Conservation (phyloP, 2,329 filamentous ascomycete genomes). For the Phoma sp. region DNA sequence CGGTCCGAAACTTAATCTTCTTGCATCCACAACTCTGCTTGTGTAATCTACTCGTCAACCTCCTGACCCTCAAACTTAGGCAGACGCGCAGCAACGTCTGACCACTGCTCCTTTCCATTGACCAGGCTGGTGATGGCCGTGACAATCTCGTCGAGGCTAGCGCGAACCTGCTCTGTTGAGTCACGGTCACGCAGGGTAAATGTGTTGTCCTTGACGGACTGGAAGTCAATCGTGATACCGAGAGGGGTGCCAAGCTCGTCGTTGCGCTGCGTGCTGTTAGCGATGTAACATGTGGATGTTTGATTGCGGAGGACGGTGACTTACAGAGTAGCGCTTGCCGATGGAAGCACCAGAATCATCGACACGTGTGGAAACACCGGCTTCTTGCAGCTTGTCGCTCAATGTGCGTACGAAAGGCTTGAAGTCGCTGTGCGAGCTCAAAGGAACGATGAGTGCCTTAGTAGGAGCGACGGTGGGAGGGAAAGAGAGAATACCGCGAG, state of each 20-base stretch:
- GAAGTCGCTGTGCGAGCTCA: constrained; percentile 83
- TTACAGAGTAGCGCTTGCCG: constrained; percentile 76
- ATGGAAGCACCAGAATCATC: constrained; percentile 92
- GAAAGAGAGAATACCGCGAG: constrained; percentile 80
- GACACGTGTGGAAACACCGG: constrained; percentile 81
- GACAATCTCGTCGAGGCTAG: constrained; percentile 78
- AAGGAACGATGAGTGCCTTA: constrained; percentile 89
- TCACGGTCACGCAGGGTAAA: constrained; percentile 88
- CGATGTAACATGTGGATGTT: not conserved
- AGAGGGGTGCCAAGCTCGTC: constrained; percentile 95
- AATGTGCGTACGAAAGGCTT: constrained; percentile 75
- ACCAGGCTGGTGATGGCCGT: constrained; percentile 71
- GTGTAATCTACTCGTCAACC: constrained; percentile 28
- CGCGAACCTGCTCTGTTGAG: constrained; percentile 87
- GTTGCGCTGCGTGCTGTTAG: constrained; percentile 65
- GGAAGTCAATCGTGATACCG: constrained; percentile 93
- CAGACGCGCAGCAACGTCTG: constrained; percentile 75
- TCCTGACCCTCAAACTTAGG: constrained; percentile 73
- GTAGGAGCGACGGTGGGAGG: constrained; percentile 83
- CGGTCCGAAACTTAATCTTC: not conserved
- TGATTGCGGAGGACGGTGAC: not conserved
- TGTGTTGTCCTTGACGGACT: constrained; percentile 85
- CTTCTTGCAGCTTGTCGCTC: constrained; percentile 74
- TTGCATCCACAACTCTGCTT: not conserved
- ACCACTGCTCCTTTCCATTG: constrained; percentile 68